Evolutionary conservation across 331 rosid genomes (phyloP), one percentile per base, ranked within the genome.

Genomic region (Malus hybrid): DNA sequence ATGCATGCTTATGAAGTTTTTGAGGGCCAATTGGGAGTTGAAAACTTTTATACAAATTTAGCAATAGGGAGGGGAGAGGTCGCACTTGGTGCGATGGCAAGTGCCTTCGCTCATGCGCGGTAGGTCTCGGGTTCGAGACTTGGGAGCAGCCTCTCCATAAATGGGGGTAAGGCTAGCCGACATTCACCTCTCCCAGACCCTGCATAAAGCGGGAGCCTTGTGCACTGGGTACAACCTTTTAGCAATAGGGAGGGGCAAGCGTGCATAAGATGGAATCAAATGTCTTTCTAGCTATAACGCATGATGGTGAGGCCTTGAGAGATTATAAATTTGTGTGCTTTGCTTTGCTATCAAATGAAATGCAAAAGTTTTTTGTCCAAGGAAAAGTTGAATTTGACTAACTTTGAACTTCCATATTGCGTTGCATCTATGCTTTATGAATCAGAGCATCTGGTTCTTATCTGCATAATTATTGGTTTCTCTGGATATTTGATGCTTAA

Each of bases 391-490:
- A 83, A 66, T 80, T 71, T 75, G 81, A 76, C 79, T 78, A 70
- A 46, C 78, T 76, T 78, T 75, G 80, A 82, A 56, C 77, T 71
- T 39, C 65, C 19, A 55, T 78, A 16, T 75, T 71, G 69, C 46
- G 8, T 66, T 60, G 84, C 84, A 85, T 82, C 78, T 76, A 69
- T 80, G 73, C 79, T 86, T 81, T 67, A 52, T 70, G 83, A 78
- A 78, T 70, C 74, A 65, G 64, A 74, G 86, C 86, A 87, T 89
- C 88, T 20, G 81, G 82, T 87, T 89, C 88, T 88, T 86, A 83
- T 83, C 87, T 79, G 77, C 81, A 84, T 77, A 79, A 67, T 79
- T 83, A 73, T 84, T 75, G 85, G 67, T 76, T 76, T 83, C 84
- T 73, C 48, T 57, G 60, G 73, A 65, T 82, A 69, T 83, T 80